These are phyloP conservation scores for Pleurostoma richardsiae DNA, from an alignment of 2,329 filamentous ascomycete genomes.

Conservation along the genomic window DNA sequence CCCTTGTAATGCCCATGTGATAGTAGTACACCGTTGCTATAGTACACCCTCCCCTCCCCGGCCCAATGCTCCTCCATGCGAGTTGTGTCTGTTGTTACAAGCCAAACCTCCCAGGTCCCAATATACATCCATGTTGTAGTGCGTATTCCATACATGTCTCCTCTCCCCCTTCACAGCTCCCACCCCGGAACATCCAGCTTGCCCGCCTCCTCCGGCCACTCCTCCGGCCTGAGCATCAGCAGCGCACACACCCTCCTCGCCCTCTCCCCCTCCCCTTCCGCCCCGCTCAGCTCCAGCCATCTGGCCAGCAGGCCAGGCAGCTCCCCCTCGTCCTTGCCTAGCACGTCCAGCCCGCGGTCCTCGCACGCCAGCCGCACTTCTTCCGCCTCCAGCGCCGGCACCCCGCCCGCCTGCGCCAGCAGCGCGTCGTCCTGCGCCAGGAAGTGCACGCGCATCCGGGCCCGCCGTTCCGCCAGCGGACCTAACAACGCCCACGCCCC, in stretches of 20 bases:
- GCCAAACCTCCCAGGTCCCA: too few relatives aligned
- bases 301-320: constrained; percentile 39
- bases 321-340: constrained; percentile 52
- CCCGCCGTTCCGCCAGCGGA: constrained; percentile 44
- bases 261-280: constrained; percentile 26
- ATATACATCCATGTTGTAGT: too few relatives aligned
- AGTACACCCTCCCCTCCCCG: too few relatives aligned
- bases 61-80: too few relatives aligned
- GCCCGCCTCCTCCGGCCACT: constrained; percentile 7
- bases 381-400: constrained; percentile 48
- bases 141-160: too few relatives aligned
- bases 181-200: too few relatives aligned
- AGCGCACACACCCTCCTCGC: constrained; percentile 4
- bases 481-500: constrained; percentile 33
- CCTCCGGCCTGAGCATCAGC: constrained; percentile 8
- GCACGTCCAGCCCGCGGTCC: constrained; percentile 60
- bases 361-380: constrained; percentile 68
- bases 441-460: constrained; percentile 54
- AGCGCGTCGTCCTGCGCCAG: constrained; percentile 67
- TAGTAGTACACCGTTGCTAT: too few relatives aligned
- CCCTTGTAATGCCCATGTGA: too few relatives aligned
- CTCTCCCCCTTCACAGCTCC: too few relatives aligned
- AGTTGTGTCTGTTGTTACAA: too few relatives aligned
- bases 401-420: constrained; percentile 59
- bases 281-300: constrained; percentile 43